Conservation (phyloP, 768 basidiomycete genomes). For the Rhizopogon salebrosus region DNA sequence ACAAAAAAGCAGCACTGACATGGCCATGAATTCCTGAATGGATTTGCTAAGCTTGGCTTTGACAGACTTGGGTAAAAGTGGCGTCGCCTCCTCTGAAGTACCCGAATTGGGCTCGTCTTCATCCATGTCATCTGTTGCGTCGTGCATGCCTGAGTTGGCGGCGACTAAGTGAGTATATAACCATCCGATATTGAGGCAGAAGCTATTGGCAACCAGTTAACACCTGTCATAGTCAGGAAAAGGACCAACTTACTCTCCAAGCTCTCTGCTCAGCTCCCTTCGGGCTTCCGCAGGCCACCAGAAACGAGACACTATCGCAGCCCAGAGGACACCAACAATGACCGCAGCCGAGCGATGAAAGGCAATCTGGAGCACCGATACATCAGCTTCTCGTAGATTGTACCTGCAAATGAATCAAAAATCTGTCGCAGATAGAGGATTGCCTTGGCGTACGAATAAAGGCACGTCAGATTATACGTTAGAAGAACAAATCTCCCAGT, state of each 20-base stretch:
- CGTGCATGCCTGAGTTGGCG: conserved; percentile 72
- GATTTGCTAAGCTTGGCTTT: conserved; percentile 51
- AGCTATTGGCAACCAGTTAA: conserved; percentile 39
- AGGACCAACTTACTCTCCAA: conserved; percentile 69
- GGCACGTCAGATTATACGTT: conserved; percentile 86
- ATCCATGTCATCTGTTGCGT: conserved; percentile 26
- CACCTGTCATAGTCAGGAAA: neutral
- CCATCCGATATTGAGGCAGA: conserved; percentile 92
- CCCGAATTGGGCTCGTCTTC: conserved; percentile 4
- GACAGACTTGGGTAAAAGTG: conserved; percentile 29
- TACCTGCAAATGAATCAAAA: conserved; percentile 44
- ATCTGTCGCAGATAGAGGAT: neutral
- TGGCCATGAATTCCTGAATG: conserved; percentile 86
- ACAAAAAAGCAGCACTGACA: conserved; percentile 45
- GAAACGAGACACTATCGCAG: conserved; percentile 77
- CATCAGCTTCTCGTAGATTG: conserved; percentile 63
- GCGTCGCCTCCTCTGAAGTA: conserved; percentile 24
- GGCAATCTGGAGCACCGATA: conserved; percentile 66
- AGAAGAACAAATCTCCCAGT: conserved; percentile 77
- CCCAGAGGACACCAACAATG: conserved; percentile 83
- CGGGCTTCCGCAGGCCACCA: conserved; percentile 98
- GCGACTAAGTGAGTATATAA: conserved; percentile 89
- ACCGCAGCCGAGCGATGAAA: conserved; percentile 77
- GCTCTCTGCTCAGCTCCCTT: conserved; percentile 74
- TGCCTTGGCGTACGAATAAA: conserved; percentile 45